Percentiles rank a stretch among this genome's conserved stretches.
Evolutionary conservation across 2,329 filamentous ascomycete genomes (phyloP).

Genomic region (Graphium sp.): DNA sequence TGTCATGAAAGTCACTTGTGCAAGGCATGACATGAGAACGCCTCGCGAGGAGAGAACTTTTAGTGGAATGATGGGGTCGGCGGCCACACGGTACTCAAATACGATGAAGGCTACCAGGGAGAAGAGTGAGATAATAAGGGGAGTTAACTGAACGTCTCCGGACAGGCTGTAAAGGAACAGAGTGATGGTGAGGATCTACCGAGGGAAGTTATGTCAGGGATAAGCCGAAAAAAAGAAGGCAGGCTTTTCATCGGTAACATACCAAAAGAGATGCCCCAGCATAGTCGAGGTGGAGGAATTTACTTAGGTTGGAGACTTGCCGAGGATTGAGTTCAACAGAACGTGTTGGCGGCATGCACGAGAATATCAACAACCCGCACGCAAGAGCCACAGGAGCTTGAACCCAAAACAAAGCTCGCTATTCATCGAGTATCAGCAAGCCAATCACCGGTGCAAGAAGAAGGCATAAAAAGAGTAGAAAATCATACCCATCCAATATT

Average conservation of each 20-base stretch:
- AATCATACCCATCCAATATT: conserved; percentile 50
- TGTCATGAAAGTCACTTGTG: conserved; percentile 65
- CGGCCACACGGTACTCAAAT: conserved; percentile 45
- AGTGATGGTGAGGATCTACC: conserved; percentile 45
- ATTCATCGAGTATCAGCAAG: conserved; percentile 2
- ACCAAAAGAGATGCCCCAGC: conserved; percentile 52
- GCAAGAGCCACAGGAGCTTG: conserved; percentile 50
- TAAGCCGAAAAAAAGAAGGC: neutral
- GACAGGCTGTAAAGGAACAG: conserved; percentile 59
- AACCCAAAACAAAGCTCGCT: conserved; percentile 57
- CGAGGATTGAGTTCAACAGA: conserved; percentile 1
- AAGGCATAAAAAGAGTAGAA: neutral
- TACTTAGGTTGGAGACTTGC: no score
- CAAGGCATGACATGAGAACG: conserved; percentile 55
- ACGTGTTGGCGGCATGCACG: conserved; percentile 38
- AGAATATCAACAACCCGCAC: conserved; percentile 43
- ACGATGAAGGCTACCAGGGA: conserved; percentile 35
- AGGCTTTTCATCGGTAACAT: conserved; percentile 9
- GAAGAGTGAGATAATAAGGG: conserved; percentile 40
- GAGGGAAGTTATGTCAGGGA: conserved; percentile 6
- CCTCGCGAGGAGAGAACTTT: conserved; percentile 51
- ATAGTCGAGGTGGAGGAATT: conserved; percentile 57
- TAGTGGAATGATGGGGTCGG: conserved; percentile 61
- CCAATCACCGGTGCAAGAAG: neutral
- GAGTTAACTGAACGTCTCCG: conserved; percentile 38